Evolutionary conservation across 1,284 basidiomycete species (phyloP), one percentile per base, ranked within the genome.

Genomic region (Sporisorium exsertum): DNA sequence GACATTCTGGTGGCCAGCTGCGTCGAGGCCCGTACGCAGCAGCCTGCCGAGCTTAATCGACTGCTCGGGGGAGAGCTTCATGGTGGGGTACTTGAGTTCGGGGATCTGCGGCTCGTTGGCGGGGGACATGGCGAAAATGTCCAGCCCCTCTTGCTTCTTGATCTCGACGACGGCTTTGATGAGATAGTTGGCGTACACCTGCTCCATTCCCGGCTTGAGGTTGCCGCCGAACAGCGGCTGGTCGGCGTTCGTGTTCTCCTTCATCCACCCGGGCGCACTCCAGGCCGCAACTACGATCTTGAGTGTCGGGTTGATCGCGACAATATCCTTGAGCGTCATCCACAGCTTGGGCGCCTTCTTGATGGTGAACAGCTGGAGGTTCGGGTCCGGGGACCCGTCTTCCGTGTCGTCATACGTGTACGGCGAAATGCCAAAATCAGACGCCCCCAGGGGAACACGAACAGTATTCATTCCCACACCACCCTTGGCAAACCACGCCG

Each of bases 231-330:
- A 74, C 24, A 79, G 49, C 42, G 64, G 58, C 50, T 72, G 64
- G 12, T 59, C 58, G 2, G 53, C 35, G 43, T 70, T 57, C n/a
- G 61, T 35, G 54, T 52, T 53, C 29, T 64, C 60, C 70, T 81
- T 81, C 78, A 80, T 79, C 79, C 79, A 81, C 6, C 72, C 78
- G 1, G 79, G 79, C n/a, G 72, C 65, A 13, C 51, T 58, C 79
- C 79, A 81, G 2, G 79, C 55, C 8, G 78, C 68, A 7, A 57
- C 51, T 27, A 69, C 51, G 52, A 73, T 58, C 55, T 80, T 71
- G 49, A 80, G 49, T 6, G n/a, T 16, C 5, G 72, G 68, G 22
- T 74, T 60, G 54, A 79, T 53, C 5, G 51, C 58, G 0, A 64
- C 15, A n/a, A 80, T 71, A 42, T 81, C 79, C 13, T 50, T 42